These are phyloP conservation scores for Dichomitus squalens DNA, from an alignment of 1,284 basidiomycete genomes.

Conservation along the genomic window DNA sequence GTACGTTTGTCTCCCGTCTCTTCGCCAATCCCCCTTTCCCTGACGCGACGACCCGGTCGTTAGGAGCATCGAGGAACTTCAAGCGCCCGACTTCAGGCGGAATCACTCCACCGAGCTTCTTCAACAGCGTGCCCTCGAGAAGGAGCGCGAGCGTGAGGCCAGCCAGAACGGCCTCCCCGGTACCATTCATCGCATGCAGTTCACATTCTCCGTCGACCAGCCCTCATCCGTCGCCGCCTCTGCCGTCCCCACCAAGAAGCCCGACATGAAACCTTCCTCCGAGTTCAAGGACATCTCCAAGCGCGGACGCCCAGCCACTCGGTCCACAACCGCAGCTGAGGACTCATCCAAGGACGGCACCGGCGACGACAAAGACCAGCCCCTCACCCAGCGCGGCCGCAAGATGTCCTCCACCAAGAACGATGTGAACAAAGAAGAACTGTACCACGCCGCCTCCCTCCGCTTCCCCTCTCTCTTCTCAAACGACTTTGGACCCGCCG, in stretches of 20 bases:
- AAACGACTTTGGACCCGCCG: conserved; percentile 71
- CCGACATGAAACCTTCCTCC: conserved; percentile 65
- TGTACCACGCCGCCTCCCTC: conserved; percentile 36
- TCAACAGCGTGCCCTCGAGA: conserved; percentile 74
- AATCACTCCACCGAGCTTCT: conserved; percentile 76
- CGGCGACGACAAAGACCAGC: conserved; percentile 35
- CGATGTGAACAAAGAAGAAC: conserved; percentile 24
- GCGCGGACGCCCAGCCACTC: conserved; percentile 41
- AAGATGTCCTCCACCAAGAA: conserved; percentile 31
- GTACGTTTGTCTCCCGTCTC: conserved; percentile 38
- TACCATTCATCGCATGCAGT: conserved; percentile 81
- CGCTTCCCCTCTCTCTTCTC: conserved; percentile 74
- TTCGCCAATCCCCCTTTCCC: conserved; percentile 2
- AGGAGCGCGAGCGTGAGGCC: conserved; percentile 78
- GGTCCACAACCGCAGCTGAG: conserved; percentile 35
- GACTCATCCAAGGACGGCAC: conserved; percentile 28
- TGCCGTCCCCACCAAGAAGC: conserved; percentile 55
- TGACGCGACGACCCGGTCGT: conserved; percentile 6
- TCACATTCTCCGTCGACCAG: conserved; percentile 80
- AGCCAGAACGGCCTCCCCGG: conserved; percentile 61
- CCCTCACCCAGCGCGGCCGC: conserved; percentile 42
- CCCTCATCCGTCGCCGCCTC: conserved; percentile 51
- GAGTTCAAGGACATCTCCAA: conserved; percentile 60
- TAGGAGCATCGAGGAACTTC: conserved; percentile 79
- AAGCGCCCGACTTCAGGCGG: conserved; percentile 75